Conservation (phyloP, 192 early-diverging fungal genomes). For the Backusella parvicylindrica region DNA sequence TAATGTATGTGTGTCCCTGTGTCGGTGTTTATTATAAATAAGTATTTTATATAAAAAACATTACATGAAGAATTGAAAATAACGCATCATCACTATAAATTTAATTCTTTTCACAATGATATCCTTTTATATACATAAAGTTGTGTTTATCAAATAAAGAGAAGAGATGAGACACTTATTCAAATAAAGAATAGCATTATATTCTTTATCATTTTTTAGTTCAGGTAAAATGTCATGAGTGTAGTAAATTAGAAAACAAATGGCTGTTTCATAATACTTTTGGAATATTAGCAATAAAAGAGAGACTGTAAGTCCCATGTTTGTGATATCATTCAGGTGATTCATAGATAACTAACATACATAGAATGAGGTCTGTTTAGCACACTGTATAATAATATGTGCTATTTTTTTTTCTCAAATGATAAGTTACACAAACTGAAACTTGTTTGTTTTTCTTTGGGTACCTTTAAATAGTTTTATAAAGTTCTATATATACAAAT, state of each 20-base stretch:
- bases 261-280: not conserved
- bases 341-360: not conserved
- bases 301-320: not conserved
- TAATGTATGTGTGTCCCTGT: not conserved
- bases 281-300: not conserved
- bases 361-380: not conserved
- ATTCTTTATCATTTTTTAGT: not conserved
- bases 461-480: not conserved
- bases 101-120: not conserved
- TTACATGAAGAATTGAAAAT: conserved; percentile 5
- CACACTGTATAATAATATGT: not conserved
- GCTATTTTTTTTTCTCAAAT: not conserved
- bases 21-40: not conserved
- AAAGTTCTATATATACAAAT: not conserved
- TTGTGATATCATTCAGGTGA: not conserved
- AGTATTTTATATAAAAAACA: not conserved
- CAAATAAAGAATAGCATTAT: not conserved
- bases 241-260: not conserved
- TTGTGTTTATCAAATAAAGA: not conserved
- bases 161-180: not conserved
- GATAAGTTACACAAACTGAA: not conserved
- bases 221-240: not conserved
- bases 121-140: not conserved
- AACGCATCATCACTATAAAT: not conserved
- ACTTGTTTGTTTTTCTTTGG: not conserved